Evolutionary conservation across 2,329 filamentous ascomycete genomes (phyloP).

Genomic region (Talaromyces sp.): DNA sequence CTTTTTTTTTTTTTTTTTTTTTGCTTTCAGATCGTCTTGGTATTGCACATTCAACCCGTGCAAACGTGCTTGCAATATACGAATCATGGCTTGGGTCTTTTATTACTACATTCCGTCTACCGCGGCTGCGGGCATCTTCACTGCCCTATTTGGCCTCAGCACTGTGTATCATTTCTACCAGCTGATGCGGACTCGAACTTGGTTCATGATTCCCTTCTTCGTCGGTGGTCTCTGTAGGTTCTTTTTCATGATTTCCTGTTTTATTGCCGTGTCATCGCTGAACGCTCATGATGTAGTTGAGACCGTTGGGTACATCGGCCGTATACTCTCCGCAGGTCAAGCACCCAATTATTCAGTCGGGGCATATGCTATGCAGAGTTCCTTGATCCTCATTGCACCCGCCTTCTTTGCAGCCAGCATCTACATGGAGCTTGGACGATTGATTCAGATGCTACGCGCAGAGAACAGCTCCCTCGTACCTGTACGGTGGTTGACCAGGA

Average conservation of each 20-base stretch:
- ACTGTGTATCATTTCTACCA: slow-evolving; percentile 43
- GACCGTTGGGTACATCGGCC: neutral
- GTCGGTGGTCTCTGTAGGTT: slow-evolving; percentile 39
- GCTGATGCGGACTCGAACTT: slow-evolving; percentile 43
- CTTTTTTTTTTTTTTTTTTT: too few relatives aligned
- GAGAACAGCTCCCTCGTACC: slow-evolving; percentile 29
- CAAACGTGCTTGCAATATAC: neutral
- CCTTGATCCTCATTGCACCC: slow-evolving; percentile 32
- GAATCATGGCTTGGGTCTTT: slow-evolving; percentile 10
- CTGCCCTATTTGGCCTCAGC: slow-evolving; percentile 43
- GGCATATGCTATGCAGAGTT: slow-evolving; percentile 11
- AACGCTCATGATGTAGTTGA: neutral
- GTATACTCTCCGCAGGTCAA: neutral
- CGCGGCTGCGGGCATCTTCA: slow-evolving; percentile 45
- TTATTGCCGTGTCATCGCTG: neutral
- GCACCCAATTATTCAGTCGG: slow-evolving; percentile 1
- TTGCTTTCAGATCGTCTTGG: neutral
- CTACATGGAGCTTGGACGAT: slow-evolving; percentile 35
- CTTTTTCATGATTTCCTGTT: neutral
- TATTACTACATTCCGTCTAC: slow-evolving; percentile 47
- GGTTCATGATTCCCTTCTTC: slow-evolving; percentile 46
- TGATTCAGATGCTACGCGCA: slow-evolving; percentile 29
- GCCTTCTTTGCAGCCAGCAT: slow-evolving; percentile 36
- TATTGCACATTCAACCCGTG: neutral
- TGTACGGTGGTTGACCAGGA: slow-evolving; percentile 31